Evolutionary conservation across 495 filamentous ascomycete species (phyloP).

Genomic region (Tuber brumale): DNA sequence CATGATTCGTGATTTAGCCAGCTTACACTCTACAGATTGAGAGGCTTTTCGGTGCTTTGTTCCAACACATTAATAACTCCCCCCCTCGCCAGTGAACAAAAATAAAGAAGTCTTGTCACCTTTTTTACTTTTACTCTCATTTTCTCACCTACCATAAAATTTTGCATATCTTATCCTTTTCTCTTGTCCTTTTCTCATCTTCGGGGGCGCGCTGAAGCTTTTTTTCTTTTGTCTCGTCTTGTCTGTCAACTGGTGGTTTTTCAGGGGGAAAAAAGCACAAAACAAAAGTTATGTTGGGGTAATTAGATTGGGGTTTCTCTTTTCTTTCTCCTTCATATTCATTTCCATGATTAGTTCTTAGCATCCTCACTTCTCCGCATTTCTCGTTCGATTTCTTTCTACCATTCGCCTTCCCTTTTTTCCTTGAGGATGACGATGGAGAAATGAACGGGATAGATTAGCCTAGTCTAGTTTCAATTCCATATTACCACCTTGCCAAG

Average conservation of each 20-base stretch:
- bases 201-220: background rate
- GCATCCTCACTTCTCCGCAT: background rate
- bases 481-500: background rate
- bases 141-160: background rate
- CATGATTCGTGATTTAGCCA: slow-evolving; percentile 10
- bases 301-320: slow-evolving; percentile 33
- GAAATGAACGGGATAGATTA: background rate
- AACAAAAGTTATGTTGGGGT: slow-evolving; percentile 36
- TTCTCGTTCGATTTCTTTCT: background rate
- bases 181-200: slow-evolving; percentile 9
- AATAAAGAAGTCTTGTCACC: background rate
- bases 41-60: slow-evolving; percentile 42
- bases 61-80: slow-evolving; percentile 44
- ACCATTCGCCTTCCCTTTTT: background rate
- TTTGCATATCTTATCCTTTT: slow-evolving; percentile 6
- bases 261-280: slow-evolving; percentile 6
- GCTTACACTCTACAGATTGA: slow-evolving; percentile 38
- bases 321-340: slow-evolving; percentile 8
- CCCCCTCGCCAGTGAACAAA: slow-evolving; percentile 28
- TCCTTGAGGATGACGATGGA: background rate
- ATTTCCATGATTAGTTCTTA: background rate
- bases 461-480: background rate
- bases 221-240: background rate
- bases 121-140: slow-evolving; percentile 5
- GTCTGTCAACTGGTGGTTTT: slow-evolving; percentile 3